A percentile compares a stretch with the other conserved stretches of the same genome.
Evolutionary conservation across 1,284 basidiomycete species (phyloP).

Genomic region (Ceratobasidium sp.): DNA sequence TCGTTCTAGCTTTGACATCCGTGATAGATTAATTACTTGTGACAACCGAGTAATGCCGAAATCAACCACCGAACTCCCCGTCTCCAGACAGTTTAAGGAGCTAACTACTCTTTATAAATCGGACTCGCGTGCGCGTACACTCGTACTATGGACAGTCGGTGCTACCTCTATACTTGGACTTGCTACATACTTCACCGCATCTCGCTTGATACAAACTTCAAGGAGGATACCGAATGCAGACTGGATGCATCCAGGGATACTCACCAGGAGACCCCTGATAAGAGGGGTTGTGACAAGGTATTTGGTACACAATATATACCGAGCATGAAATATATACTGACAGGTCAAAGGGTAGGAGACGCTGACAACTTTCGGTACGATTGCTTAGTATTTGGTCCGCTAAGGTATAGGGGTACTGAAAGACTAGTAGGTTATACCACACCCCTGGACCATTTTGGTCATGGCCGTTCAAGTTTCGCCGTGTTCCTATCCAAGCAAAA

Average conservation of each 20-base stretch:
- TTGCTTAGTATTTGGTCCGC: slow-evolving; percentile 59
- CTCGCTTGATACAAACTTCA: slow-evolving; percentile 4
- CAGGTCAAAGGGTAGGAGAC: slow-evolving; percentile 71
- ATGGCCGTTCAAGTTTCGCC: slow-evolving; percentile 72
- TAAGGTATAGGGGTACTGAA: neutral
- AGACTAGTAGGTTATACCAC: slow-evolving; percentile 70
- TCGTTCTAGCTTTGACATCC: too few species aligned
- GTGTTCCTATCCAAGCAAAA: slow-evolving; percentile 64
- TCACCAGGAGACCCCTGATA: slow-evolving; percentile 66
- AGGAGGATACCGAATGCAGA: slow-evolving; percentile 63
- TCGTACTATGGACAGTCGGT: slow-evolving; percentile 15
- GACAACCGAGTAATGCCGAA: too few species aligned
- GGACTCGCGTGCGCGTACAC: slow-evolving; percentile 15
- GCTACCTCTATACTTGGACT: slow-evolving; percentile 4
- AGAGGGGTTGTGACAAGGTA: slow-evolving; percentile 77
- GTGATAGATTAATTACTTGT: too few species aligned
- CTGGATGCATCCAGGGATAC: slow-evolving; percentile 65
- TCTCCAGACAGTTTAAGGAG: slow-evolving; percentile 28
- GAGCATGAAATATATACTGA: neutral
- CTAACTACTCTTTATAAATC: slow-evolving; percentile 8
- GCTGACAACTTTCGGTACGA: slow-evolving; percentile 61
- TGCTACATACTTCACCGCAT: neutral
- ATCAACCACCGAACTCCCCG: neutral
- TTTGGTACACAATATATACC: slow-evolving; percentile 42
- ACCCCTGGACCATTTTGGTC: slow-evolving; percentile 76